phyloP scores from a whole-genome alignment of 225 moss, liverwort and hornwort genomes.

The Polytrichum commune region DNA sequence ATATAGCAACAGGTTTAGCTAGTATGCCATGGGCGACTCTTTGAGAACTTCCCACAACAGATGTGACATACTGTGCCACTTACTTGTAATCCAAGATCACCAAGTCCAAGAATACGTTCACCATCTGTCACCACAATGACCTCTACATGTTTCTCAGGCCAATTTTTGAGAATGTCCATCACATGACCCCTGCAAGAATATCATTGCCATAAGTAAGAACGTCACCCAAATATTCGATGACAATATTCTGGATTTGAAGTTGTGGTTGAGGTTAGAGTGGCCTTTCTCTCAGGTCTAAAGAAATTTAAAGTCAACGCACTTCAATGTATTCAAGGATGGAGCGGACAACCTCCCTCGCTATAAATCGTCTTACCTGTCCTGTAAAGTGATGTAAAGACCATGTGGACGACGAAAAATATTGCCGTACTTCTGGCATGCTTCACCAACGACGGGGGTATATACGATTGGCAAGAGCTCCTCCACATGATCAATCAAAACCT shows the following conservation, averaged over 20 bases:
- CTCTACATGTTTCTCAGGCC: slow-evolving; percentile 76
- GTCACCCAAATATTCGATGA: background rate
- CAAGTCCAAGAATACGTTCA: slow-evolving; percentile 81
- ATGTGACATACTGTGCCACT: slow-evolving; percentile 1
- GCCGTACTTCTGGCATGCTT: slow-evolving; percentile 81
- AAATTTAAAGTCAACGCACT: background rate
- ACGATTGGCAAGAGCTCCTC: slow-evolving; percentile 82
- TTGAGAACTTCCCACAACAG: too few species aligned
- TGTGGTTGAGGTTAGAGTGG: too few species aligned
- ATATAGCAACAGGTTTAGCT: too few species aligned
- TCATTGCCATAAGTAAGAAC: background rate
- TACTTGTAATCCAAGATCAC: slow-evolving; percentile 83
- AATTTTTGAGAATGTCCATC: slow-evolving; percentile 73
- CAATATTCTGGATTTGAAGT: background rate
- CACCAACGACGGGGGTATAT: slow-evolving; percentile 78
- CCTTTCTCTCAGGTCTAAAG: background rate
- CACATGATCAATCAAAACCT: slow-evolving; percentile 69
- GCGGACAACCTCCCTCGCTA: too few species aligned
- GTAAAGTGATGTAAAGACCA: slow-evolving; percentile 74
- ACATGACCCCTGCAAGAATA: slow-evolving; percentile 55
- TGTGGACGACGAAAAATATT: slow-evolving; percentile 76
- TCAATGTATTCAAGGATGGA: too few species aligned
- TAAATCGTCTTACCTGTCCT: slow-evolving; percentile 36
- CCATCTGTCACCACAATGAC: slow-evolving; percentile 86
- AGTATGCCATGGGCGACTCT: too few species aligned